Evolutionary conservation across 2,329 filamentous ascomycete species (phyloP).

Genomic region (Aureobasidium sp.): DNA sequence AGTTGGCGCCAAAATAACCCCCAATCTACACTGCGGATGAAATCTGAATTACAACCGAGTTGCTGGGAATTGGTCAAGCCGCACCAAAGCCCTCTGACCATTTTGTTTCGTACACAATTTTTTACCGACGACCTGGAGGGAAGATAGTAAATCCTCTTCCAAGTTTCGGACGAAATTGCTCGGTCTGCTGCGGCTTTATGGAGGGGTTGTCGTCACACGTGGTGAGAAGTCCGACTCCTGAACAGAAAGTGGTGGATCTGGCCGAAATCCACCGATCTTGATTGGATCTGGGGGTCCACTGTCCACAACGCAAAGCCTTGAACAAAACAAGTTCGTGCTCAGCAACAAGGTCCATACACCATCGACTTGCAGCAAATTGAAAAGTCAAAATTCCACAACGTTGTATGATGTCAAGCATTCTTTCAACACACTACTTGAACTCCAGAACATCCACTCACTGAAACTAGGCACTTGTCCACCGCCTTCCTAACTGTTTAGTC

Average conservation of each 20-base stretch:
- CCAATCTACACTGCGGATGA: not conserved
- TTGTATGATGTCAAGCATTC: not conserved
- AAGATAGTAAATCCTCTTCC: not conserved
- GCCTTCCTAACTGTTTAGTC: not conserved
- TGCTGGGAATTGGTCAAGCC: slow-evolving; percentile 3
- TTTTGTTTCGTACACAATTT: not conserved
- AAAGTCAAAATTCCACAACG: not conserved
- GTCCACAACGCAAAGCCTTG: not conserved
- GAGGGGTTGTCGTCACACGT: not conserved
- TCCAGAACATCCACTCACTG: not conserved
- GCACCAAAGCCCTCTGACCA: not conserved
- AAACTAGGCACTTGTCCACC: not conserved
- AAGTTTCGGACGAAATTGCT: not conserved
- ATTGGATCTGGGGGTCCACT: not conserved
- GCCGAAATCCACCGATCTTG: not conserved
- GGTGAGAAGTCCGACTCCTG: not conserved
- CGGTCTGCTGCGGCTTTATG: not conserved
- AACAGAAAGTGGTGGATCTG: not conserved
- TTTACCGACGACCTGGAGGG: not conserved
- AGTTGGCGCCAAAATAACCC: not conserved
- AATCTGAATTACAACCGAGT: slow-evolving; percentile 3
- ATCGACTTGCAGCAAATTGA: not conserved
- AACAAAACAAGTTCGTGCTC: not conserved
- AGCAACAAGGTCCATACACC: not conserved
- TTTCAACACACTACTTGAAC: not conserved